Evolutionary conservation across 306 rosid genomes (phyloP).

Genomic region (Cicer judaicum): DNA sequence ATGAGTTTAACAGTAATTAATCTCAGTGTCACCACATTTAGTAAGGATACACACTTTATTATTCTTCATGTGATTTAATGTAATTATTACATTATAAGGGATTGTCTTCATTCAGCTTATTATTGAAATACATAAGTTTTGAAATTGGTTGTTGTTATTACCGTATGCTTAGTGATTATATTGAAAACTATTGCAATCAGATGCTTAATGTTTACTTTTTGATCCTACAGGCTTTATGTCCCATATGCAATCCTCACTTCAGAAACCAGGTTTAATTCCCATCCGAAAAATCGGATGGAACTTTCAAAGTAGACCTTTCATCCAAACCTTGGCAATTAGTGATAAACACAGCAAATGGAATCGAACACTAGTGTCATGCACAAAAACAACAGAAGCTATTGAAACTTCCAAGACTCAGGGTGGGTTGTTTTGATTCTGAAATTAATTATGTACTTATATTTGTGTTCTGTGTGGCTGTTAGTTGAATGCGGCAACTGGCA

Average conservation of each 20-base stretch:
- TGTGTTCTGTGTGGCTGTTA: not conserved
- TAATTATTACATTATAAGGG: too few species aligned
- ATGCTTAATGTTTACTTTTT: conserved; percentile 30
- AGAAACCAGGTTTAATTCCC: conserved; percentile 57
- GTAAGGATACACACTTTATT: not conserved
- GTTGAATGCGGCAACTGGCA: conserved; percentile 1
- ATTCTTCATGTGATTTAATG: not conserved
- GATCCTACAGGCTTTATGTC: conserved; percentile 49
- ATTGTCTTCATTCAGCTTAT: not conserved
- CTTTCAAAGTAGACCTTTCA: conserved; percentile 41
- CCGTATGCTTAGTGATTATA: not conserved
- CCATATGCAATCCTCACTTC: conserved; percentile 56
- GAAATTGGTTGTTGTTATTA: not conserved
- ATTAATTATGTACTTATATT: not conserved
- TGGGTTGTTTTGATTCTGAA: conserved; percentile 45
- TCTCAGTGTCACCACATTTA: too few species aligned
- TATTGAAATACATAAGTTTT: not conserved
- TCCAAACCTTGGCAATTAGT: conserved; percentile 50
- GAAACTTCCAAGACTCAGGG: conserved; percentile 57
- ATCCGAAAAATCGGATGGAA: conserved; percentile 48
- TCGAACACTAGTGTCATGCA: conserved; percentile 54
- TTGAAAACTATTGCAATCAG: conserved; percentile 8
- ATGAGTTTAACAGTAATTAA: too few species aligned
- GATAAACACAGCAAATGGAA: conserved; percentile 57
- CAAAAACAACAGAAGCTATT: conserved; percentile 61